Conservation (phyloP, 805 yeast species). For the Candida montana region DNA sequence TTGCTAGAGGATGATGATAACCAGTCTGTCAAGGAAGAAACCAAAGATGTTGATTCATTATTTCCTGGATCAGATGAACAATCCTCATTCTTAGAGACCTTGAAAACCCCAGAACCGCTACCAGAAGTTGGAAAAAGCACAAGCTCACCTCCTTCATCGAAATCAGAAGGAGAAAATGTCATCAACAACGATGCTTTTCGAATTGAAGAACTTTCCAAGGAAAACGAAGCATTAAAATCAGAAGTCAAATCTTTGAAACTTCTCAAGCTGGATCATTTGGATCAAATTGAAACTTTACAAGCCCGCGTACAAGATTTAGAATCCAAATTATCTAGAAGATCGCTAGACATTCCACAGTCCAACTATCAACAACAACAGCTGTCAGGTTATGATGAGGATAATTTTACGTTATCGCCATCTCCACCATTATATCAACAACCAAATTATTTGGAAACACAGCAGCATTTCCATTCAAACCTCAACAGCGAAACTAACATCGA, state of each 20-base stretch:
- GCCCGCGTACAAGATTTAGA: slow-evolving; percentile 24
- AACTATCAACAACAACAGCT: slow-evolving; percentile 13
- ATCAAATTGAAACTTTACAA: slow-evolving; percentile 28
- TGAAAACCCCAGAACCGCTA: slow-evolving; percentile 24
- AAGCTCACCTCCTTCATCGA: too few species aligned
- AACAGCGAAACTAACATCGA: slow-evolving; percentile 34
- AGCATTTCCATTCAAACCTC: slow-evolving; percentile 11
- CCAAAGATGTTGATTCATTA: slow-evolving; percentile 9
- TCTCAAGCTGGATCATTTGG: slow-evolving; percentile 31
- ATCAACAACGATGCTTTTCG: slow-evolving; percentile 5
- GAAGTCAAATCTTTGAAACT: slow-evolving; percentile 34
- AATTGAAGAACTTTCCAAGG: slow-evolving; percentile 21
- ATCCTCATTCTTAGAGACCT: slow-evolving; percentile 24
- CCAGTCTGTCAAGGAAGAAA: not conserved
- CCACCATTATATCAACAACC: slow-evolving; percentile 17
- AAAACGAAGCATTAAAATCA: slow-evolving; percentile 29
- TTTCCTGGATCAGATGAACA: slow-evolving; percentile 16
- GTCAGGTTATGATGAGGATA: slow-evolving; percentile 20
- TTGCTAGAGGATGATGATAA: slow-evolving; percentile 1
- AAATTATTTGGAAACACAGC: not conserved
- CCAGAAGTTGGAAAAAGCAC: slow-evolving; percentile 25
- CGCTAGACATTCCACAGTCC: slow-evolving; percentile 20
- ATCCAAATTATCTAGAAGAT: slow-evolving; percentile 15
- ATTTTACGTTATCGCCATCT: slow-evolving; percentile 19
- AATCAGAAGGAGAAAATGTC: too few species aligned